Percentiles rank a stretch among this genome's conserved stretches.
phyloP scores from a whole-genome alignment of 2,329 filamentous ascomycete genomes.

The Cladophialophora psammophila region DNA sequence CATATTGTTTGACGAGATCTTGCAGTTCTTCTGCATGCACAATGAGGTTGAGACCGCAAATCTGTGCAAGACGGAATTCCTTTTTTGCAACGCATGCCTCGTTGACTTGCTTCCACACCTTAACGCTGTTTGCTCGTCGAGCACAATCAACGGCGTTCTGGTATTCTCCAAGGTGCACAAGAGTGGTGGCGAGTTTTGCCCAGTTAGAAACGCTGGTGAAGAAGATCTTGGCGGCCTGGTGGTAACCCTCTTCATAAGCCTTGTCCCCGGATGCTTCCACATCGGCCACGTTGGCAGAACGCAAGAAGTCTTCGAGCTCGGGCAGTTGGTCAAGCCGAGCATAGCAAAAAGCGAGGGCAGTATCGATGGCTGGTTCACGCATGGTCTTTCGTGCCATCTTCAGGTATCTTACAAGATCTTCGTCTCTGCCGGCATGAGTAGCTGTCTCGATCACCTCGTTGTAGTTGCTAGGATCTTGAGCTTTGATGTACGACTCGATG shows the following conservation, averaged over 20 bases:
- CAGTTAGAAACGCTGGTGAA: constrained; percentile 98
- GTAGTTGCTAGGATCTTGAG: constrained; percentile 90
- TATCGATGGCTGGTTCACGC: constrained; percentile 92
- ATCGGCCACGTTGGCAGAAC: constrained; percentile 91
- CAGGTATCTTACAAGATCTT: constrained; percentile 94
- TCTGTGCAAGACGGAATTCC: constrained; percentile 98
- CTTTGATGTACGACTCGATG: constrained; percentile 97
- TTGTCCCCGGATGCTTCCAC: constrained; percentile 98
- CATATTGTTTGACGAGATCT: constrained; percentile 94
- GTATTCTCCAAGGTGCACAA: constrained; percentile 97
- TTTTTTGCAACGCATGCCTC: constrained; percentile 96
- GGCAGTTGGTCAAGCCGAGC: constrained; percentile 89
- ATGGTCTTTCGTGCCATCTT: constrained; percentile 97
- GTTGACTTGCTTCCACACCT: constrained; percentile 99
- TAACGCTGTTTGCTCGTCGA: constrained; percentile 98
- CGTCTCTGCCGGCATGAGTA: constrained; percentile 94
- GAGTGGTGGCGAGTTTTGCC: constrained; percentile 96
- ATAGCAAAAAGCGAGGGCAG: constrained; percentile 89
- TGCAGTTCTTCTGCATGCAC: constrained; percentile 95
- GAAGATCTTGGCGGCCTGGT: constrained; percentile 98
- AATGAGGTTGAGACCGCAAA: constrained; percentile 97
- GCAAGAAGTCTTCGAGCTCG: constrained; percentile 96
- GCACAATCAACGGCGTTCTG: constrained; percentile 97
- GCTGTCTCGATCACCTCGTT: constrained; percentile 95
- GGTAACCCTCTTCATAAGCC: constrained; percentile 91